Percentiles rank a stretch among this genome's conserved stretches.
Evolutionary conservation across 345 rosid species (phyloP).

Genomic region (Conringia planisiliqua): DNA sequence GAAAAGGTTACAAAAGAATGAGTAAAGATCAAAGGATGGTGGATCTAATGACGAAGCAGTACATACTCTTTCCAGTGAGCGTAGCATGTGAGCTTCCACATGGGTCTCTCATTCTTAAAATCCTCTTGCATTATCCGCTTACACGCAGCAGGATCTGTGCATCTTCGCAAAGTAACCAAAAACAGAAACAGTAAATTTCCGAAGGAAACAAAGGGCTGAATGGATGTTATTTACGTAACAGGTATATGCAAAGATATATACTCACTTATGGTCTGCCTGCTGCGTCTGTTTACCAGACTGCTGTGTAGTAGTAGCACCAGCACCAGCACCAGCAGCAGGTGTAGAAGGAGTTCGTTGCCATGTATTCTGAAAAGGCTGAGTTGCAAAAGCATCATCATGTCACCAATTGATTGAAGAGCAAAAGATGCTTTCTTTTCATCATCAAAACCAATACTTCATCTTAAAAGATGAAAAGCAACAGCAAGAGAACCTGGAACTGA

Average conservation of each 20-base stretch:
- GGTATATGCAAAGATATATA: not conserved
- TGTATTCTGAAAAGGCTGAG: conserved; percentile 69
- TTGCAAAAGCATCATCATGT: conserved; percentile 18
- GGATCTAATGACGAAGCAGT: not conserved
- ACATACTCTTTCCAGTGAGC: conserved; percentile 73
- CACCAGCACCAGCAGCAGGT: conserved; percentile 39
- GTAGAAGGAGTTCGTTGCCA: conserved; percentile 59
- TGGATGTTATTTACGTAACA: not conserved
- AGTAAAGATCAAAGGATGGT: conserved; percentile 1
- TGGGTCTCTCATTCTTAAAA: conserved; percentile 72
- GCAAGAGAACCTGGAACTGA: conserved; percentile 61
- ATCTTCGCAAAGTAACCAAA: conserved; percentile 38
- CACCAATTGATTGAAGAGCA: not conserved
- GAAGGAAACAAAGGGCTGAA: conserved; percentile 11
- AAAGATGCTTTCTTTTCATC: not conserved
- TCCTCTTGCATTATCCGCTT: conserved; percentile 62
- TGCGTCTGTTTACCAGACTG: conserved; percentile 54
- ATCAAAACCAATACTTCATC: not conserved
- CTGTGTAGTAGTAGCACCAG: conserved; percentile 39
- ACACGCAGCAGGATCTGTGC: conserved; percentile 84
- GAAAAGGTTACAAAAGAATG: not conserved
- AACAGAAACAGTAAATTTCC: not conserved
- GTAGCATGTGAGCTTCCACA: conserved; percentile 94
- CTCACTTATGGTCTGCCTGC: conserved; percentile 61
- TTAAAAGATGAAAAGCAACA: not conserved